Evolutionary conservation across 371 early-diverging fungal genomes (phyloP).

Genomic region (Mortierella sp.): DNA sequence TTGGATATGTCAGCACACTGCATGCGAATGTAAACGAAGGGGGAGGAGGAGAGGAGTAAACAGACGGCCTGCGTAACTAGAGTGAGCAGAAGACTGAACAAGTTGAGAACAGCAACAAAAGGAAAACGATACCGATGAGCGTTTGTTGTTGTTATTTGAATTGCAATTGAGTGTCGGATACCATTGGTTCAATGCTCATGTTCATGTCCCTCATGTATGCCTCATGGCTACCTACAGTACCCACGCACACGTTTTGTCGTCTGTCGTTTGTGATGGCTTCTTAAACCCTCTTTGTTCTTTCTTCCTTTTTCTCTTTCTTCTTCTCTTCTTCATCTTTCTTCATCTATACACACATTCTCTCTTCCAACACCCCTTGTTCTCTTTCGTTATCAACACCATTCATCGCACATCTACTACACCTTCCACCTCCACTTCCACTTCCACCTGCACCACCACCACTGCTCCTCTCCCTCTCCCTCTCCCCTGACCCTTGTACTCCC

Average conservation of each 20-base stretch:
- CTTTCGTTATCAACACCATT: neutral
- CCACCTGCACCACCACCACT: neutral
- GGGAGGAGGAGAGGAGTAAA: neutral
- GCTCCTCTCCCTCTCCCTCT: neutral
- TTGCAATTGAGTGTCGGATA: neutral
- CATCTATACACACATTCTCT: neutral
- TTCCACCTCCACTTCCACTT: neutral
- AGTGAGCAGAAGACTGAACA: neutral
- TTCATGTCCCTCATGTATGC: too few species aligned
- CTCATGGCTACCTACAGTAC: neutral
- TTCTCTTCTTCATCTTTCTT: too few species aligned
- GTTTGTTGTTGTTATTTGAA: neutral
- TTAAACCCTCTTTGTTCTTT: neutral
- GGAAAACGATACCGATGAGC: neutral
- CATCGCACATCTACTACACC: neutral
- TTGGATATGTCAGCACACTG: slow-evolving; percentile 9
- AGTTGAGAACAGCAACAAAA: neutral
- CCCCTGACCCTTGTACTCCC: neutral
- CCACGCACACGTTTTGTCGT: neutral
- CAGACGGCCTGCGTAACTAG: neutral
- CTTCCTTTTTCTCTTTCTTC: neutral
- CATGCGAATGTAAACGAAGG: neutral
- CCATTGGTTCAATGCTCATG: neutral
- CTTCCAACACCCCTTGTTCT: neutral
- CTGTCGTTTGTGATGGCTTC: neutral